Base-by-base conservation (phyloP, 768 basidiomycete species). In the Trametes cubensis region DNA sequence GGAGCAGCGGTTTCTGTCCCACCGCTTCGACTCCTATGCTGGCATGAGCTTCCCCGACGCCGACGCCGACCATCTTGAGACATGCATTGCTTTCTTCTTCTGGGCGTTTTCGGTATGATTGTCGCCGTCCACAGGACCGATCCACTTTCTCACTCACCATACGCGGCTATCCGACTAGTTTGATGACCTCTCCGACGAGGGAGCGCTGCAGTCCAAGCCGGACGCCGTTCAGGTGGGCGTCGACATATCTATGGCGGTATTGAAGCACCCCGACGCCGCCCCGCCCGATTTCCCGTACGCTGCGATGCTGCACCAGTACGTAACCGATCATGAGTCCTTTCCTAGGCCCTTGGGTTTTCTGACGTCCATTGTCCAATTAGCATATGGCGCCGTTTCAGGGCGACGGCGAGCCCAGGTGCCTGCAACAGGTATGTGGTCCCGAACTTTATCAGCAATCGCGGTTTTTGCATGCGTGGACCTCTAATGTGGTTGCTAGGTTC, bases 291-390 rank as follows among this genome's bases (percentile, higher is more conserved):
- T 74, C 54, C 69, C 75, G 13, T 78, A 78, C 39, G 76, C 76
- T 25, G 76, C 76, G 28, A 77, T 77, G 76, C 53, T 77, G 18
- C 70, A 78, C 59, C 75, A 77, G 76, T 77, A 59, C 11, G 76
- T 71, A 25, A 38, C 15, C 15, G 5, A 6, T 26, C 57, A 20
- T 55, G 18, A 46, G 8, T 4, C 5, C 10, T 8, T n/a, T 20
- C 44, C 6, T 8, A 25, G 46, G 20, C 25, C 13, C 8, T 20
- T 25, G 20, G 6, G 17, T 7, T 21, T 40, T 58, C 65, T 64
- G 61, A 61, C 63, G 17, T 48, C 40, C 10, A 45, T 17, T 25
- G 34, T 18, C 13, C 18, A 7, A 42, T 2, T 34, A 77, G 77
- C 44, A 68, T 77, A 34, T 69, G 77, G 38, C 47, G 69, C 15